Evolutionary conservation across 805 yeast species (phyloP), one percentile per base, ranked within the genome.

Genomic region (Barnettozyma wickerhamii): DNA sequence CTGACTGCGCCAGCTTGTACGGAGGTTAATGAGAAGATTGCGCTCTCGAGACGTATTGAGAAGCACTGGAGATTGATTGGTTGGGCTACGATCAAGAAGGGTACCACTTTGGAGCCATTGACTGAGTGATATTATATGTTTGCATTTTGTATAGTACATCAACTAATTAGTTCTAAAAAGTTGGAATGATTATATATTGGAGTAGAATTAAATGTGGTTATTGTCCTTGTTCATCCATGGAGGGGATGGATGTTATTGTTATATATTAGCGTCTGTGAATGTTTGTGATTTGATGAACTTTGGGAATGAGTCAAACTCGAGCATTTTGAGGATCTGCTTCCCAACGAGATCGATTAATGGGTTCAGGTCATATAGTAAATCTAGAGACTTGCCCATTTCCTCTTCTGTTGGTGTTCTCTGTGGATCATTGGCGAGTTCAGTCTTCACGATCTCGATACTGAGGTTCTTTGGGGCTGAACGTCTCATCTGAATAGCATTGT

Each of bases 11-110:
- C 99, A 42, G 99, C 98, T 36, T 93, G 99, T 81, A 91, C 99
- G 29, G 97, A 91, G 73, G 77, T 91, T 38, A 87, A 95, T 54
- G 99, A 93, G 73, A 91, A 93, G 83, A 91, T 93, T 66, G 99
- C 99, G 30, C 74, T 93, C 61, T 89, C 97, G 33, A 86, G 99
- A 77, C 90, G 99, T 79, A 93, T 93, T 58, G 99, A 93, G 65
- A 91, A 91, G 79, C 99, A 93, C 68, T 93, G 97, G 96, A 93
- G 99, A 77, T 77, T 93, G 65, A 93, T 93, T 71, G 99, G 99
- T 58, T 93, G 99, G 99, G 99, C 99, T 56, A 89, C 96, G 38
- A 91, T 90, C 64, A 85, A 85, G 70, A 88, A 86, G 69, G 96
- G 96, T 69, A 83, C 90, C 46, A 82, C 90, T 43, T 75, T 85